Evolutionary conservation across 768 basidiomycete genomes (phyloP), one percentile per base, ranked within the genome.

Genomic region (Astraeus odoratus): DNA sequence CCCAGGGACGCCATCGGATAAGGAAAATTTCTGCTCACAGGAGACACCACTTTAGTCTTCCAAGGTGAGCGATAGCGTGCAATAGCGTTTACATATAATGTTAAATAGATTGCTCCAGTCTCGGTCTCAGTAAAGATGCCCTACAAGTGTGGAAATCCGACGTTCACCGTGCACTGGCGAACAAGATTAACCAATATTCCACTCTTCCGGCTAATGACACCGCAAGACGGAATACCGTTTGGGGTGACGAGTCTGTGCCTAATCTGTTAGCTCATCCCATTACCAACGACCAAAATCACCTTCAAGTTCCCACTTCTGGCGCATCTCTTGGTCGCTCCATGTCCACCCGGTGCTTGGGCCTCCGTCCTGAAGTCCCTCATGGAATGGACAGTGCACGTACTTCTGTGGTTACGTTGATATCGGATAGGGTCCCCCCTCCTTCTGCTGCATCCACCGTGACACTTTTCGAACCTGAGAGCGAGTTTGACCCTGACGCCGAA

Each of bases 401-500:
- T 10, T 84, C 80, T 0, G 44, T 78, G 8, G 66, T 61, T 39
- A 69, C 69, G 62, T 68, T 58, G 48, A 69, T 58, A 56, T 59
- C 59, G 1, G 64, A 62, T 20, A 52, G 56, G 58, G 44, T 47
- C 54, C 55, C 61, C 49, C 58, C 64, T 22, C 71, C 73, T 6
- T 82, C 79, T 9, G 77, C 80, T 2, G 75, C 78, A 6, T 81
- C 82, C 16, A 79, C 78, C 9, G 70, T 69, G 4, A 81, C 81
- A 1, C 63, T 83, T 15, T 83, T 81, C 53, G 81, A 84, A 42
- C 51, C 65, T 30, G 60, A 55, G 26, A 13, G 23, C 5, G 30
- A 29, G 8, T 50, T 57, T 16, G 58, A 57, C 27, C 55, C 51
- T 7, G 22, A 27, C 9, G 75, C 78, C 3, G 74, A 82, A 58